A percentile compares a stretch with the other conserved stretches of the same genome.
Evolutionary conservation across 2,329 filamentous ascomycete species (phyloP).

Genomic region (Grosmannia huntii): DNA sequence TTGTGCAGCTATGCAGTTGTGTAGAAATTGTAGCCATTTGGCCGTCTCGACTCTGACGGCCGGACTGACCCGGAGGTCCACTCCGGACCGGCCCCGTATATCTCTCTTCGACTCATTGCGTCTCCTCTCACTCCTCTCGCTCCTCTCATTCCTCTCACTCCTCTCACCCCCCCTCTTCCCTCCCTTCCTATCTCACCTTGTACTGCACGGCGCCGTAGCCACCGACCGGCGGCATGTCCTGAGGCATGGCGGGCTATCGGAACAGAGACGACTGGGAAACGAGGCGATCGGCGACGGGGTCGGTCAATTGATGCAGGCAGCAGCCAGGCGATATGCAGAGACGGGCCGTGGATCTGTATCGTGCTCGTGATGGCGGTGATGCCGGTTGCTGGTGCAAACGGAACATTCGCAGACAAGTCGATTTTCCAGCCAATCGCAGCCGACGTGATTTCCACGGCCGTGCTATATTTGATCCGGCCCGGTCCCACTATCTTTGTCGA

Average conservation of each 20-base stretch:
- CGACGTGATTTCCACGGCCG: not conserved
- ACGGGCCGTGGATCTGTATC: too few relatives aligned
- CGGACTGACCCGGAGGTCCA: too few relatives aligned
- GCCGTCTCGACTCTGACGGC: too few relatives aligned
- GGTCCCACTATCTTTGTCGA: too few relatives aligned
- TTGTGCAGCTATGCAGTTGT: too few relatives aligned
- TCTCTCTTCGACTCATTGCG: too few relatives aligned
- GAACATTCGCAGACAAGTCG: not conserved
- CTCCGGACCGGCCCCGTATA: too few relatives aligned
- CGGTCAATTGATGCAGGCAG: not conserved
- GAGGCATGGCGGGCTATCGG: slow-evolving; percentile 58
- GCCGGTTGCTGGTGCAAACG: not conserved
- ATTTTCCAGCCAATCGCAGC: slow-evolving; percentile 2
- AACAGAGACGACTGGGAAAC: not conserved
- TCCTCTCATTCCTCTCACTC: slow-evolving; percentile 10
- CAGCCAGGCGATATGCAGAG: not conserved
- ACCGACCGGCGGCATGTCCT: slow-evolving; percentile 92
- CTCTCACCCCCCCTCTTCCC: slow-evolving; percentile 17
- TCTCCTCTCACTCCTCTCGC: too few relatives aligned
- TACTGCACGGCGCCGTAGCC: slow-evolving; percentile 97
- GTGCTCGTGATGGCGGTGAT: not conserved
- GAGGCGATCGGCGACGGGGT: not conserved
- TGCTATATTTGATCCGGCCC: not conserved
- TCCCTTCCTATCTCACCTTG: slow-evolving; percentile 50
- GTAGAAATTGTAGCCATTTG: too few relatives aligned